phyloP scores from a whole-genome alignment of 2,329 filamentous ascomycete genomes.

The Metarhizium robertsii region DNA sequence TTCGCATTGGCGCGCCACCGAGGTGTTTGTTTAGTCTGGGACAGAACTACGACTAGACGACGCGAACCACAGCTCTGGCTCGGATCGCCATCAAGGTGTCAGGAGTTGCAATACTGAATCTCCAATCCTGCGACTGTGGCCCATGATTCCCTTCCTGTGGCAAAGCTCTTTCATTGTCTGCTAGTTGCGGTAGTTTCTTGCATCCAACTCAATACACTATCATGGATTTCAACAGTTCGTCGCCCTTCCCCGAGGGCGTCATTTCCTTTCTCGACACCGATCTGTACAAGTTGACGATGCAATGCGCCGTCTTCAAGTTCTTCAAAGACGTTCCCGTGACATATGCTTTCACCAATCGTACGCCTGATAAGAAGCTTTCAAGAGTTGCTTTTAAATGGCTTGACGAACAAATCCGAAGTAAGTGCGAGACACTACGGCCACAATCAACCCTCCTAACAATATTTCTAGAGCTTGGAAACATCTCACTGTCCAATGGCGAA shows the following conservation, averaged over 20 bases:
- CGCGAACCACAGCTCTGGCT: not conserved
- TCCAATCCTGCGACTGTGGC: not conserved
- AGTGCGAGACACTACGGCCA: constrained; percentile 15
- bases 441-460: not conserved
- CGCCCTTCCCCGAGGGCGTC: constrained; percentile 63
- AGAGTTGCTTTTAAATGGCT: constrained; percentile 80
- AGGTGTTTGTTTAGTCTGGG: not conserved
- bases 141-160: not conserved
- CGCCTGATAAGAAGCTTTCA: constrained; percentile 84
- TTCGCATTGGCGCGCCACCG: not conserved
- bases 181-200: not conserved
- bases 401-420: constrained; percentile 70
- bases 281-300: constrained; percentile 97
- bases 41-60: not conserved
- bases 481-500: constrained; percentile 72
- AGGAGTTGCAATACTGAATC: not conserved
- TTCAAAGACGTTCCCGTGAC: constrained; percentile 76
- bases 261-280: constrained; percentile 76
- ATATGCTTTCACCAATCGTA: constrained; percentile 93
- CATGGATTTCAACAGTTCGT: constrained; percentile 60
- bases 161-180: not conserved
- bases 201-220: not conserved
- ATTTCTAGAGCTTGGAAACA: constrained; percentile 63
- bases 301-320: constrained; percentile 90
- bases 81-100: not conserved